Conservation (phyloP, 164 flowering plant genomes). For the Aristolochia californica region DNA sequence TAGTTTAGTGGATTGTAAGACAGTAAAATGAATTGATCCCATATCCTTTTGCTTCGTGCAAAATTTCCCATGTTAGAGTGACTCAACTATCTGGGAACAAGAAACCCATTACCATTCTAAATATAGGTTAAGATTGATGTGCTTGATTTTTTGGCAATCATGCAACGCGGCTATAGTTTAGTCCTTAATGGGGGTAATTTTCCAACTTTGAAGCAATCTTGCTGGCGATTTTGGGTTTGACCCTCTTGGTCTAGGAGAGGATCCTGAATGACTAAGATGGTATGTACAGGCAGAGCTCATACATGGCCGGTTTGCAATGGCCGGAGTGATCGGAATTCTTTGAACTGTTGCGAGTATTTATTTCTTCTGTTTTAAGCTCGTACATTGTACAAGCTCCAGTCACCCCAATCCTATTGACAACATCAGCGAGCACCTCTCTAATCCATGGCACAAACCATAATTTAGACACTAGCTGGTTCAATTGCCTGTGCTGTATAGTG, state of each 20-base stretch:
- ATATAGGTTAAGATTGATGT: too few relatives aligned
- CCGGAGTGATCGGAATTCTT: conserved; percentile 90
- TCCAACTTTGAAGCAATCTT: conserved; percentile 27
- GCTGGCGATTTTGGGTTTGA: conserved; percentile 93
- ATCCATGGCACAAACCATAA: conserved; percentile 83
- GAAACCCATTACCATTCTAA: too few relatives aligned
- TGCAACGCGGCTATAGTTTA: too few relatives aligned
- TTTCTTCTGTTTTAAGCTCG: too few relatives aligned
- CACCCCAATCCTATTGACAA: conserved; percentile 80
- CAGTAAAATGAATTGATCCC: too few relatives aligned
- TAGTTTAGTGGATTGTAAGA: too few relatives aligned
- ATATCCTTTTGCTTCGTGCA: too few relatives aligned
- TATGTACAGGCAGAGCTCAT: conserved; percentile 94
- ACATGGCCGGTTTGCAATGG: conserved; percentile 91
- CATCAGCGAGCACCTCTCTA: conserved; percentile 60
- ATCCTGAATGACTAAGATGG: conserved; percentile 79
- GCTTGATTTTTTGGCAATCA: too few relatives aligned
- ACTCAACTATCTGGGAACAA: too few relatives aligned
- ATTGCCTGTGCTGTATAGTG: too few relatives aligned
- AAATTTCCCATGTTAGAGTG: too few relatives aligned
- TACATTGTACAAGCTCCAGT: conserved; percentile 70
- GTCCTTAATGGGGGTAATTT: background rate
- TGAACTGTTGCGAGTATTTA: conserved; percentile 63
- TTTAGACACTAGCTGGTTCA: conserved; percentile 46
- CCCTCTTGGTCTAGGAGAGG: conserved; percentile 94